Conservation (phyloP, 192 early-diverging fungal genomes). For the Linnemannia zychae region DNA sequence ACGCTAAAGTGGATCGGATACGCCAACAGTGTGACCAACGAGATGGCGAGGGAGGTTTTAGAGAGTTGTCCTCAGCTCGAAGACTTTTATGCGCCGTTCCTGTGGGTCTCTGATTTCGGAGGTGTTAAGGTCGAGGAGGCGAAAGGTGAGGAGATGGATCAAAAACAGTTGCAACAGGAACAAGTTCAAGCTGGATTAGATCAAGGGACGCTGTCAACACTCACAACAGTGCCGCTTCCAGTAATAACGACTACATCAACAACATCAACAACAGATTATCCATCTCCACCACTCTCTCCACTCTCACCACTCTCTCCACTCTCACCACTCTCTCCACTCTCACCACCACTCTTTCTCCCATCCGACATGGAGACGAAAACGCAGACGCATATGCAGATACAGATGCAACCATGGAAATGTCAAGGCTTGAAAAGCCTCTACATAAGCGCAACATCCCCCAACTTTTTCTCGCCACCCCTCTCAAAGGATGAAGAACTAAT, state of each 20-base stretch:
- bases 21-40: slow-evolving; percentile 22
- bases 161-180: not conserved
- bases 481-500: slow-evolving; percentile 13
- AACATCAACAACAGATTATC: not conserved
- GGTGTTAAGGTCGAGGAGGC: too few species aligned
- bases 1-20: slow-evolving; percentile 9
- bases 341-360: not conserved
- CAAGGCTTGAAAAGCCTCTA: not conserved
- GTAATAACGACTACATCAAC: too few species aligned
- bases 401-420: slow-evolving; percentile 14
- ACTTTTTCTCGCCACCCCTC: slow-evolving; percentile 6
- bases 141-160: not conserved
- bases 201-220: not conserved
- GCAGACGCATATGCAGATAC: too few species aligned
- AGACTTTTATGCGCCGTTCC: slow-evolving; percentile 14
- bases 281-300: slow-evolving; percentile 1
- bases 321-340: not conserved
- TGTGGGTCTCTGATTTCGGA: slow-evolving; percentile 1
- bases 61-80: slow-evolving; percentile 13
- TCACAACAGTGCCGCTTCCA: not conserved
- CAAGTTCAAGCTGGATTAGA: not conserved
- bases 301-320: not conserved
- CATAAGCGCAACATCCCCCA: slow-evolving; percentile 3
- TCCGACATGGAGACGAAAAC: too few species aligned
- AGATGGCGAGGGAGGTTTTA: slow-evolving; percentile 16